phyloP scores from a whole-genome alignment of 805 yeast genomes.

The Priceomyces castillae region DNA sequence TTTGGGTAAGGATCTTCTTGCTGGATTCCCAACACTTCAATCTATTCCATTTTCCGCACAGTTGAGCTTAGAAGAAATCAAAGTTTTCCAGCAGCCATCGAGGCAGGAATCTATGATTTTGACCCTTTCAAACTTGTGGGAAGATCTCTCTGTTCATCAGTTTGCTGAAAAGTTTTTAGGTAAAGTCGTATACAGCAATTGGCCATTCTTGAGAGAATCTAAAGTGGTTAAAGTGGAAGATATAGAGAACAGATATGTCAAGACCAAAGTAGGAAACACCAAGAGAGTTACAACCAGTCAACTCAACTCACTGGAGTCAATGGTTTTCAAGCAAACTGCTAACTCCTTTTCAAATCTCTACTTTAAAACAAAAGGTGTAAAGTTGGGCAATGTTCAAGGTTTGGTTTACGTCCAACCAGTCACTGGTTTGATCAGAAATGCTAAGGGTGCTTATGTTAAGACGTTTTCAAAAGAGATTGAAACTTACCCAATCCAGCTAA shows the following conservation, averaged over 20 bases:
- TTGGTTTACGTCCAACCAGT: conserved; percentile 72
- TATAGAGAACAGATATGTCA: conserved; percentile 47
- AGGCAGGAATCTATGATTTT: conserved; percentile 79
- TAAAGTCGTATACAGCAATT: conserved; percentile 66
- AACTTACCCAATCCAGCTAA: conserved; percentile 71
- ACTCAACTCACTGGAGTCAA: conserved; percentile 43
- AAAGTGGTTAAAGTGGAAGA: conserved; percentile 64
- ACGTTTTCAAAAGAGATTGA: conserved; percentile 56
- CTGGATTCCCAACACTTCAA: conserved; percentile 86
- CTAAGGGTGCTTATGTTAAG: conserved; percentile 74
- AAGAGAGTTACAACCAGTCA: conserved; percentile 30
- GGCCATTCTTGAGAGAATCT: conserved; percentile 91
- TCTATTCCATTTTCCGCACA: conserved; percentile 61
- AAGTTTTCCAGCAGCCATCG: conserved; percentile 82
- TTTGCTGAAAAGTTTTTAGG: conserved; percentile 63
- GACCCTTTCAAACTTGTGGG: conserved; percentile 52
- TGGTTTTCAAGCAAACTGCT: conserved; percentile 43
- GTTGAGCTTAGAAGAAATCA: conserved; percentile 60
- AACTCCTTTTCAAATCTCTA: conserved; percentile 41
- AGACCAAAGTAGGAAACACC: conserved; percentile 25
- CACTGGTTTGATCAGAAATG: conserved; percentile 68
- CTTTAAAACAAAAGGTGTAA: conserved; percentile 59
- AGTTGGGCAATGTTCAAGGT: conserved; percentile 50
- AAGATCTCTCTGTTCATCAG: conserved; percentile 56
- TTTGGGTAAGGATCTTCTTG: conserved; percentile 66